phyloP scores from a whole-genome alignment of 441 rosid genomes.

The Metrosideros polymorpha region DNA sequence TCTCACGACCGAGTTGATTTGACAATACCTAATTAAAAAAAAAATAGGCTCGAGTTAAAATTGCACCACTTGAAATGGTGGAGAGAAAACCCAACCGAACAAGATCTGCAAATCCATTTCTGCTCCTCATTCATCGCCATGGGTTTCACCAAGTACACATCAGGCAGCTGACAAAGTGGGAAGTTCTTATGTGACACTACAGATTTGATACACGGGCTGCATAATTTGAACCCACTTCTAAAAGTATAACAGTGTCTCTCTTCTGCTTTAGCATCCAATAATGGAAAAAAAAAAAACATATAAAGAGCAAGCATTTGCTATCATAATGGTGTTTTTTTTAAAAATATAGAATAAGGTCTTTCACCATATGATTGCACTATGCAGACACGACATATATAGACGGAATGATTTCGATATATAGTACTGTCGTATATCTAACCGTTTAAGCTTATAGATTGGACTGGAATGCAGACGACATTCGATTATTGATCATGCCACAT shows the following conservation, averaged over 20 bases:
- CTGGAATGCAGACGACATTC: neutral
- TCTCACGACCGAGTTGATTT: neutral
- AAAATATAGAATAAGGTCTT: neutral
- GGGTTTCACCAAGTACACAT: neutral
- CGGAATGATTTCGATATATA: neutral
- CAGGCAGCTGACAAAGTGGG: neutral
- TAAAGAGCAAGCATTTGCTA: neutral
- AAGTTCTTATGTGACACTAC: neutral
- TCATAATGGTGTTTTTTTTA: neutral
- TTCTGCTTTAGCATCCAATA: neutral
- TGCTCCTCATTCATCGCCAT: neutral
- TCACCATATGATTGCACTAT: neutral
- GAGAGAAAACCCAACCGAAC: neutral
- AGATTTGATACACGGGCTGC: neutral
- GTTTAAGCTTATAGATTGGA: neutral
- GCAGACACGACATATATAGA: neutral
- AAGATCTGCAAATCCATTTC: neutral
- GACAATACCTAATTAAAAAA: neutral
- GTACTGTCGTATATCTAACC: neutral
- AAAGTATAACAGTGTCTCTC: neutral
- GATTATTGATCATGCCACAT: neutral
- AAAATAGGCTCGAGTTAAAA: neutral
- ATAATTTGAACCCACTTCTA: neutral
- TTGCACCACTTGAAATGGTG: neutral
- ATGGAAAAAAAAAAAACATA: neutral